Percentiles rank a stretch among this genome's conserved stretches.
phyloP scores from a whole-genome alignment of 2,329 filamentous ascomycete genomes.

The Microsporum ferrugineum region DNA sequence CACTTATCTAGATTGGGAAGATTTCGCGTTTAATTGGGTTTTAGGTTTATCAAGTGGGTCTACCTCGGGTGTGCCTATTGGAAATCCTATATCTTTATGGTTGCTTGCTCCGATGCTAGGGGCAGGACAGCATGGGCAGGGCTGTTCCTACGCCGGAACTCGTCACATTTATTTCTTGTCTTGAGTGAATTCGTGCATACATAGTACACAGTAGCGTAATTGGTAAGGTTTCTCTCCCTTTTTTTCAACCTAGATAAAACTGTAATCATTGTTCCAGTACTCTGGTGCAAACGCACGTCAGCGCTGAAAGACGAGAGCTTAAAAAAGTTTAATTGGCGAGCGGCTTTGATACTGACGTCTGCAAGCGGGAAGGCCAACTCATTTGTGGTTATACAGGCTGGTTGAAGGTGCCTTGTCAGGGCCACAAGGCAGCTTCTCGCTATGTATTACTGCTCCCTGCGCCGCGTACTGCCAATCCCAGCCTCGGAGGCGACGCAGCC shows the following conservation, averaged over 20 bases:
- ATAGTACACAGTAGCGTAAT: neutral
- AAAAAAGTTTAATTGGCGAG: neutral
- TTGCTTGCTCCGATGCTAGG: neutral
- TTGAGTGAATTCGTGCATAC: conserved; percentile 1
- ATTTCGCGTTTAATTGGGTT: neutral
- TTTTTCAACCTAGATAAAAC: neutral
- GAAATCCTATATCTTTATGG: neutral
- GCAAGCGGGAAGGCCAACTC: neutral
- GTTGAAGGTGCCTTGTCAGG: neutral
- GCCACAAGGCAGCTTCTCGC: neutral
- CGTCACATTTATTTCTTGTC: neutral
- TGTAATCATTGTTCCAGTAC: neutral
- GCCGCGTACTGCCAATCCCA: neutral
- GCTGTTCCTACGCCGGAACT: neutral
- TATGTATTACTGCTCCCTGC: neutral
- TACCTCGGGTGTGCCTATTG: neutral
- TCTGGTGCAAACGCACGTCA: neutral
- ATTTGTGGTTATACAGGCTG: neutral
- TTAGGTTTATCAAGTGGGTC: neutral
- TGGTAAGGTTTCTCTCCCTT: neutral
- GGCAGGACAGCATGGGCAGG: neutral
- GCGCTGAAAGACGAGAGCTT: neutral
- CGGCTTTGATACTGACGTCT: neutral
- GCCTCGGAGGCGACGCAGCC: neutral
- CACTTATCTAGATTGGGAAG: neutral